These are phyloP conservation scores for Nitzschia putrida DNA, from an alignment of 108 stramenopile genomes.

Conservation along the genomic window DNA sequence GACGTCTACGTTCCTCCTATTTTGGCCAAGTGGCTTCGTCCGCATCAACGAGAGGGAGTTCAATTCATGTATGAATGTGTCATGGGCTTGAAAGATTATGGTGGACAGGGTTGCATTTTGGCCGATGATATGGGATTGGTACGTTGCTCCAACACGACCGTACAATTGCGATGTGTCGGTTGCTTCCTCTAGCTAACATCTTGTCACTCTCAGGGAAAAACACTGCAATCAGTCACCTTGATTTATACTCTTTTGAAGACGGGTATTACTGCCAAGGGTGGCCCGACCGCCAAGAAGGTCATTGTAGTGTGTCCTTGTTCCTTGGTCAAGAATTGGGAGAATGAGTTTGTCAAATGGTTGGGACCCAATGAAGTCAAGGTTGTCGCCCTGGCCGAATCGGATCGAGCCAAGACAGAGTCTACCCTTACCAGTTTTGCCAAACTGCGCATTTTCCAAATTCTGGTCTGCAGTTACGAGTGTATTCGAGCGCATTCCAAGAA, in stretches of 20 bases:
- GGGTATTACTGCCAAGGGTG: constrained; percentile 75
- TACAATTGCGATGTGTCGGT: too few species aligned
- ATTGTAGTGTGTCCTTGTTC: constrained; percentile 96
- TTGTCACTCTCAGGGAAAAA: constrained; percentile 92
- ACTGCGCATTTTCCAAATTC: constrained; percentile 79
- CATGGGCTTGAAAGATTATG: constrained; percentile 86
- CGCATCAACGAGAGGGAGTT: constrained; percentile 98
- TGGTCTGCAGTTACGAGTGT: constrained; percentile 94
- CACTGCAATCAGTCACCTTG: constrained; percentile 89
- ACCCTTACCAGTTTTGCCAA: constrained; percentile 80
- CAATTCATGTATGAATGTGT: constrained; percentile 97
- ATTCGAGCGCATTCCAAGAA: constrained; percentile 87
- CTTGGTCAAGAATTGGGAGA: constrained; percentile 98
- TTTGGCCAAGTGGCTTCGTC: constrained; percentile 94
- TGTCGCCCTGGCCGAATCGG: constrained; percentile 84
- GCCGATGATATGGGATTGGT: constrained; percentile 62
- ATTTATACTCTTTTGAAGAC: constrained; percentile 96
- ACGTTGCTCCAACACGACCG: too few species aligned
- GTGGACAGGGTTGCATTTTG: constrained; percentile 90
- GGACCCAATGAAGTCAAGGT: constrained; percentile 77
- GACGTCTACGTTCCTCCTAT: constrained; percentile 87
- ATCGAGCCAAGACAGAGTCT: constrained; percentile 82
- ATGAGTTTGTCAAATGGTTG: constrained; percentile 98
- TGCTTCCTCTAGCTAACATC: too few species aligned
- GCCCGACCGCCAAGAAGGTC: constrained; percentile 83